Base-by-base conservation (phyloP, 768 basidiomycete species). In the Boletus rex-veris region DNA sequence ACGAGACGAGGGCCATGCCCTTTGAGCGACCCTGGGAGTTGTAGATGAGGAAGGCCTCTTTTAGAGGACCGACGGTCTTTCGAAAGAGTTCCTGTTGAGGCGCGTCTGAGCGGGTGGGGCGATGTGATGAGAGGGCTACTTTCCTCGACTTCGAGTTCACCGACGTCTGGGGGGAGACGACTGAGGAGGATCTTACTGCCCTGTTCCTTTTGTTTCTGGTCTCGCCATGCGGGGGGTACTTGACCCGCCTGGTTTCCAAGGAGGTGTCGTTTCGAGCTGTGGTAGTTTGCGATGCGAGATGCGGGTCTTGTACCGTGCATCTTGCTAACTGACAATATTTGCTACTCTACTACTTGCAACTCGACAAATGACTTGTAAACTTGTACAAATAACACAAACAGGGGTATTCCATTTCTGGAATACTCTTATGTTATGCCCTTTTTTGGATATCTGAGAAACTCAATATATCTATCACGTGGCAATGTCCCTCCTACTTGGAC, bases 1-100 rank as follows among this genome's bases (percentile, higher is more conserved):
- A 91, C 0, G 74, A 62, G 3, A 90, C 85, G 14, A 91, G 68
- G 3, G 89, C 88, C 88, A 90, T 90, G 18, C 89, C 89, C 63
- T 88, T 90, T 42, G 88, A 86, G 50, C 75, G 77, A 0, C 83
- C 88, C 61, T 88, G 83, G 3, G 80, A 82, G 67, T 90, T 91
- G 73, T 87, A 86, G 16, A 90, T 78, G 61, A 90, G 62, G 57
- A 90, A 86, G 26, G 74, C 76, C 38, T 90, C 87, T 64, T 77
- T 83, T 54, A 90, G 66, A 0, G 88, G 86, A 4, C 89, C 89
- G 21, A 91, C 77, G 0, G 89, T 91, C 68, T 85, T 89, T 57
- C 73, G 78, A 68, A 91, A 90, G 48, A 91, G 73, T 38, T 87
- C 84, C 89, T 91, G 61, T 38, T n/a, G 10, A 15, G 8, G 40